A percentile compares a stretch with the other conserved stretches of the same genome.
phyloP scores from a whole-genome alignment of 108 stramenopile species.

The Fragilariopsis cylindrus region DNA sequence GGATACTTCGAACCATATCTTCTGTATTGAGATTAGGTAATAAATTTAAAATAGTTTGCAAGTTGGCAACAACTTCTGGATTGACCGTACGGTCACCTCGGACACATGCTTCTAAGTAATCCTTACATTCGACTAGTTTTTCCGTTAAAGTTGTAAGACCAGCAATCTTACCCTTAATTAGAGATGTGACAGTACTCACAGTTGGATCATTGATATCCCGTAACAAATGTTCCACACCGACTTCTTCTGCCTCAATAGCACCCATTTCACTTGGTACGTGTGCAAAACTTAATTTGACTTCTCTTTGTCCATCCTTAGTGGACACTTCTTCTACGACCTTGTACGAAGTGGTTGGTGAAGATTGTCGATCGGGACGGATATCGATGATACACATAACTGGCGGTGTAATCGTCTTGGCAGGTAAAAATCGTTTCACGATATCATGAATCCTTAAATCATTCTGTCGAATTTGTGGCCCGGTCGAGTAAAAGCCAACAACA shows the following conservation, averaged over 20 bases:
- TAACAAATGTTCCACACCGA: constrained; percentile 98
- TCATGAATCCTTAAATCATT: constrained; percentile 92
- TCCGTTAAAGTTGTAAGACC: constrained; percentile 86
- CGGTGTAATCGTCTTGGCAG: constrained; percentile 45
- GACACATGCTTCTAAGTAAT: constrained; percentile 85
- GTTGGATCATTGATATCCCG: constrained; percentile 99
- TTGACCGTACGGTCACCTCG: constrained; percentile 65
- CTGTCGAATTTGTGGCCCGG: constrained; percentile 85
- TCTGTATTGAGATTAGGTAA: constrained; percentile 97
- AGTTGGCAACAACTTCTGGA: constrained; percentile 89
- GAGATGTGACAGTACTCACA: constrained; percentile 88
- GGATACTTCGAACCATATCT: constrained; percentile 85
- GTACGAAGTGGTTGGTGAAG: constrained; percentile 95
- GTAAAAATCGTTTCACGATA: constrained; percentile 79
- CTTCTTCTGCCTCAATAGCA: constrained; percentile 96
- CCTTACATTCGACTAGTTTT: constrained; percentile 93
- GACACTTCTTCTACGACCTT: constrained; percentile 87
- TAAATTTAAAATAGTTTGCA: constrained; percentile 96
- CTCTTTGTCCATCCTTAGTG: constrained; percentile 35
- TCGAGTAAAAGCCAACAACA: constrained; percentile 95
- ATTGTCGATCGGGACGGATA: constrained; percentile 91
- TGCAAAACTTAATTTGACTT: constrained; percentile 88
- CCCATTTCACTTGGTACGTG: constrained; percentile 92
- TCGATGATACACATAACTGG: constrained; percentile 99
- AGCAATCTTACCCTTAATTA: constrained; percentile 94